phyloP scores from a whole-genome alignment of 1,284 basidiomycete genomes.

The Melampsora americana region DNA sequence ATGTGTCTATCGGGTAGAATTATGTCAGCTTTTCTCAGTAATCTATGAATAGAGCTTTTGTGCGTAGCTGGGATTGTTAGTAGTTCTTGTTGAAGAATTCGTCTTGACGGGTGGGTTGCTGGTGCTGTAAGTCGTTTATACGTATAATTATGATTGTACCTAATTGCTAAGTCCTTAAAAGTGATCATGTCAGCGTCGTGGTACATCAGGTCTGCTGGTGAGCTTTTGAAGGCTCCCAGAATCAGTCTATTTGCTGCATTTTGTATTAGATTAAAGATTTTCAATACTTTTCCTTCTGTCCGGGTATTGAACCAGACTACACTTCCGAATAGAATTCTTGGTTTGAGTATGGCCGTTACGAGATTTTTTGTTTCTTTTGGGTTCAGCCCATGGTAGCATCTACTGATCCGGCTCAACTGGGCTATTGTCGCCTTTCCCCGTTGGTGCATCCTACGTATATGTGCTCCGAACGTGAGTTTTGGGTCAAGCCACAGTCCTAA shows the following conservation, averaged over 20 bases:
- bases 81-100: no score
- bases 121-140: no score
- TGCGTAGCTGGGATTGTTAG: no score
- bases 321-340: constrained; percentile 17
- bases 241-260: background rate
- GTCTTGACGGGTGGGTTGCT: no score
- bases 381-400: background rate
- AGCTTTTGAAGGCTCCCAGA: background rate
- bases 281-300: background rate
- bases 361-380: background rate
- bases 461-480: constrained; percentile 5
- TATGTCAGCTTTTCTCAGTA: no score
- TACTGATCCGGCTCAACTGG: background rate
- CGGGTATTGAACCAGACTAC: constrained; percentile 7
- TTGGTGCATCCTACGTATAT: background rate
- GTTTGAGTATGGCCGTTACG: constrained; percentile 2
- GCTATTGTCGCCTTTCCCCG: background rate
- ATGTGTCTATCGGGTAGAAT: no score
- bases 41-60: no score
- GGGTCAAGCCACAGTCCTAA: background rate
- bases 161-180: no score
- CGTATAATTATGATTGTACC: no score
- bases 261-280: background rate
- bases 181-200: no score
- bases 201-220: no score